Evolutionary conservation across 2,329 filamentous ascomycete species (phyloP).

Genomic region (Fusarium miscanthi): DNA sequence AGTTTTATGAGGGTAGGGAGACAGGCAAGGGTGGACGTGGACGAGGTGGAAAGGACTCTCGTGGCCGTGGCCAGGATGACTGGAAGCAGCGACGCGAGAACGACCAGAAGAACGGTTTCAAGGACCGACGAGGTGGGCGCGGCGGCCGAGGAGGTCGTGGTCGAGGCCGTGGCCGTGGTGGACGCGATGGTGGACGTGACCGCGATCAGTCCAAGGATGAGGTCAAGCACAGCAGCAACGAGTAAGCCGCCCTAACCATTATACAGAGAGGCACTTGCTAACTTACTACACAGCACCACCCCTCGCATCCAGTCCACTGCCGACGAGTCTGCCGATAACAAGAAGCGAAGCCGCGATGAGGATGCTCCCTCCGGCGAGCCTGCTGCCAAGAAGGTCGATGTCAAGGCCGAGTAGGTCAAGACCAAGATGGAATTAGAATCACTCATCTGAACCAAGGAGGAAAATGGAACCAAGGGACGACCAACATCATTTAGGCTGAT

Average conservation of each 20-base stretch:
- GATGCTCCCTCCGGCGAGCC: conserved; percentile 58
- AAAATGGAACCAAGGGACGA: conserved; percentile 4
- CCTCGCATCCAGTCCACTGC: conserved; percentile 60
- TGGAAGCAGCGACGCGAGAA: conserved; percentile 74
- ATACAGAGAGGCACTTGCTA: conserved; percentile 6
- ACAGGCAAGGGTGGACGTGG: conserved; percentile 54
- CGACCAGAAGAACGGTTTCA: conserved; percentile 70
- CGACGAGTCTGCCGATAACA: conserved; percentile 53
- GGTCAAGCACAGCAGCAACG: conserved; percentile 43
- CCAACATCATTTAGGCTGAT: conserved; percentile 27
- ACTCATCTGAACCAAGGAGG: not conserved
- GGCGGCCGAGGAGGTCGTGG: conserved; percentile 58
- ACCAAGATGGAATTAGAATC: conserved; percentile 54
- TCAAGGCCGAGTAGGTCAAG: conserved; percentile 65
- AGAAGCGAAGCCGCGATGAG: conserved; percentile 68
- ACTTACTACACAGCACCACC: conserved; percentile 35
- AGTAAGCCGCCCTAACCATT: conserved; percentile 32
- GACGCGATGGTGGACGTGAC: conserved; percentile 55
- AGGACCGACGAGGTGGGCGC: conserved; percentile 58
- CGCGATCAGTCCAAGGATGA: conserved; percentile 49
- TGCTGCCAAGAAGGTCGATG: conserved; percentile 72
- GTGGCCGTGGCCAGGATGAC: conserved; percentile 63
- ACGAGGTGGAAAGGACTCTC: conserved; percentile 50
- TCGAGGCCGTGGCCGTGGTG: conserved; percentile 55
- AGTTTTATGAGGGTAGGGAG: conserved; percentile 63